Evolutionary conservation across 805 yeast species (phyloP), one percentile per base, ranked within the genome.

Genomic region (Candida tibetensis): DNA sequence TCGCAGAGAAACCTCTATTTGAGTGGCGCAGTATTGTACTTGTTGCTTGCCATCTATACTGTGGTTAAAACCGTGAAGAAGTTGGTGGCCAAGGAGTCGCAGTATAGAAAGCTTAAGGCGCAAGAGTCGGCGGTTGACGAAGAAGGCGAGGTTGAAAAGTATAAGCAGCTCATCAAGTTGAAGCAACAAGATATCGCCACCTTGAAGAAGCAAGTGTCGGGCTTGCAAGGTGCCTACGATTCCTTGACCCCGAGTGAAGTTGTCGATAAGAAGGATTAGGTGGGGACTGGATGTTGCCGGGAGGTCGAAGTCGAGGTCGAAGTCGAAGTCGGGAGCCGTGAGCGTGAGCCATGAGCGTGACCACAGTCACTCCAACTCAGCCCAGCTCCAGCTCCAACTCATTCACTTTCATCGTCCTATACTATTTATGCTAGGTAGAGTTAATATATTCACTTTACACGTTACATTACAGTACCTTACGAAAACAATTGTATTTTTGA

Each of bases 1-100:
- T 70, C 80, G 28, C 85, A 80, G 55, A 67, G 86, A 53, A 80
- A 80, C 47, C 64, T 77, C 29, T 80, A 80, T 53, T 68, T 80
- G 38, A 71, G 79, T 12, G 86, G 85, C 6, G 82, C 81, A 6
- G 80, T 79, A 4, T 57, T 80, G 41, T 80, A 76, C 56, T 69
- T 77, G 49, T 66, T 62, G 40, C 46, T 79, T 33, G 76, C 81
- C 7, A 78, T 79, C 40, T 70, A 68, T 26, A 77, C 82, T 0
- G 76, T 78, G 32, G 62, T 74, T 46, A 69, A 72, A 27, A 69
- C 80, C 37, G 66, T 79, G 32, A 66, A 64, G 42, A 75, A 77
- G 55, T 60, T 80, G 56, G 76, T 77, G 28, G 64, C 49, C 58
- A 76, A 62, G 66, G 69, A 67, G 39, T 39, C 52, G 7, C 58